A percentile compares a stretch with the other conserved stretches of the same genome.
Evolutionary conservation across 148 eudicot species (phyloP).

Genomic region (Amaranthus cruentus): DNA sequence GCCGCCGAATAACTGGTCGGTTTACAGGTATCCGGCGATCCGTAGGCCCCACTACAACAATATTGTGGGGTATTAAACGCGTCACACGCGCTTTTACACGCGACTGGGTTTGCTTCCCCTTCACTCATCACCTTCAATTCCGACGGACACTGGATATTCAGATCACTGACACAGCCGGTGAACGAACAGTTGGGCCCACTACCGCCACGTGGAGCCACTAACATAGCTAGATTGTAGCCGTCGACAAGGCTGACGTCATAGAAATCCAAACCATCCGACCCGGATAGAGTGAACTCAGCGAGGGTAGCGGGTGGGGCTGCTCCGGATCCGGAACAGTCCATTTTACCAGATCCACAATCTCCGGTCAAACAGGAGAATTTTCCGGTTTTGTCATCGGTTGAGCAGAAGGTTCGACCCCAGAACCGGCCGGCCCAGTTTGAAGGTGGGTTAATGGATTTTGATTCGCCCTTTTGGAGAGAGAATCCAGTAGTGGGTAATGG

Average conservation of each 20-base stretch:
- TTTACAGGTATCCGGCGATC: slow-evolving; percentile 57
- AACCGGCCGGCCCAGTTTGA: slow-evolving; percentile 68
- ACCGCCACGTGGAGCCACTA: slow-evolving; percentile 54
- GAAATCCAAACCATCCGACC: slow-evolving; percentile 50
- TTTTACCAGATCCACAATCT: slow-evolving; percentile 59
- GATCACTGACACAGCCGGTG: slow-evolving; percentile 50
- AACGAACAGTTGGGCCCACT: slow-evolving; percentile 46
- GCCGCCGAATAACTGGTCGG: slow-evolving; percentile 55
- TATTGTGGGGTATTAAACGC: slow-evolving; percentile 42
- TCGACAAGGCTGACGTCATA: slow-evolving; percentile 79
- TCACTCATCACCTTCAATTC: slow-evolving; percentile 33
- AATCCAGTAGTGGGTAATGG: slow-evolving; percentile 64
- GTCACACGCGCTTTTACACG: slow-evolving; percentile 65
- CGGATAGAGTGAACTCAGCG: slow-evolving; percentile 61
- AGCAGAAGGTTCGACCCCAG: slow-evolving; percentile 69
- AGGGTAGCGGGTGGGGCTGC: slow-evolving; percentile 65
- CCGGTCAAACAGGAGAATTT: slow-evolving; percentile 65
- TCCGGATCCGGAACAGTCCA: slow-evolving; percentile 49
- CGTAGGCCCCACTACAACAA: slow-evolving; percentile 59
- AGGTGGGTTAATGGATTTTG: slow-evolving; percentile 36
- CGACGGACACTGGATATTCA: slow-evolving; percentile 50
- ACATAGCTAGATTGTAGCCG: slow-evolving; percentile 73
- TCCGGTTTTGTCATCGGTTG: slow-evolving; percentile 37
- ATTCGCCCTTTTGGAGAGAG: slow-evolving; percentile 46
- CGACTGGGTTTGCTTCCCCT: slow-evolving; percentile 19